A percentile compares a stretch with the other conserved stretches of the same genome.
These are phyloP conservation scores for Cinchona pubescens DNA, from an alignment of 257 asterid genomes.

Conservation along the genomic window DNA sequence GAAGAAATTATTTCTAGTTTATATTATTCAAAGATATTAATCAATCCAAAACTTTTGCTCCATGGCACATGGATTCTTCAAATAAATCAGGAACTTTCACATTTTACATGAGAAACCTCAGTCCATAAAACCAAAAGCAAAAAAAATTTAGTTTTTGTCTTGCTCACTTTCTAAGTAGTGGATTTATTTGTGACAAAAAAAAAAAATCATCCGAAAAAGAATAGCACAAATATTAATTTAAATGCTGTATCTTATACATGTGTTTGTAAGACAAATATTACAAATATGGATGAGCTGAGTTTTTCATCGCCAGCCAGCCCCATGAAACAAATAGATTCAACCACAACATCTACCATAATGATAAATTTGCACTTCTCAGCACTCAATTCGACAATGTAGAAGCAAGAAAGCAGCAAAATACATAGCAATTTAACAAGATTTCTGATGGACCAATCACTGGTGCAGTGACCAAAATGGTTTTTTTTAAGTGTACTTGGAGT, in stretches of 20 bases:
- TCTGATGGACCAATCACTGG: not conserved
- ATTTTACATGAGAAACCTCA: too few relatives aligned
- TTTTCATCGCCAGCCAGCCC: too few relatives aligned
- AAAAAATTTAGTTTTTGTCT: too few relatives aligned
- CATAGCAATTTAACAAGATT: not conserved
- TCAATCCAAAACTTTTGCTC: not conserved
- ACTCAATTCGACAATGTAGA: not conserved
- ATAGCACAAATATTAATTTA: too few relatives aligned
- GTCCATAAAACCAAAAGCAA: too few relatives aligned
- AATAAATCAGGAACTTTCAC: not conserved
- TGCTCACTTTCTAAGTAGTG: too few relatives aligned
- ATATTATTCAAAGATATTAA: not conserved
- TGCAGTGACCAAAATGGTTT: not conserved
- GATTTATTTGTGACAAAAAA: too few relatives aligned
- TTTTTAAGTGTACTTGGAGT: not conserved
- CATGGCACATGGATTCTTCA: not conserved
- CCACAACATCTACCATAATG: not conserved
- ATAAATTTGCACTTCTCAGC: not conserved
- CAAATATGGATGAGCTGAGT: too few relatives aligned
- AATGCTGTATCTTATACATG: too few relatives aligned
- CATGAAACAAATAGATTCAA: not conserved
- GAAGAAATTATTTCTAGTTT: too few relatives aligned
- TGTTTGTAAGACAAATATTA: too few relatives aligned
- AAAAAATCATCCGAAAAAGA: too few relatives aligned
- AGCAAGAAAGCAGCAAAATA: not conserved